Evolutionary conservation across 805 yeast genomes (phyloP).

Genomic region (Wickerhamiella azyma): DNA sequence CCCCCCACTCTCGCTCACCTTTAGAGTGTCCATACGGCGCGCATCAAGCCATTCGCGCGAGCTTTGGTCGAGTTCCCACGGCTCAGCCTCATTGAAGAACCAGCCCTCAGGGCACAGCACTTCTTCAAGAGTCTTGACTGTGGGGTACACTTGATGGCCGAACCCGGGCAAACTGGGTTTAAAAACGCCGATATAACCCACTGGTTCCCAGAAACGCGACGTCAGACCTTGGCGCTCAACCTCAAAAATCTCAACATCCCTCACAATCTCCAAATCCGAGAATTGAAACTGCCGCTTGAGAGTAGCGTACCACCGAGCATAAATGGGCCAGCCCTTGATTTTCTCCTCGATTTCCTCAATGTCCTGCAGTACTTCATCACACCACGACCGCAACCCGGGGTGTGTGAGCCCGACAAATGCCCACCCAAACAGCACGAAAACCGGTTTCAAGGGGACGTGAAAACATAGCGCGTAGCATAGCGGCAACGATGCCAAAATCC

Average conservation of each 20-base stretch:
- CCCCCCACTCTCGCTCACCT: slow-evolving; percentile 21
- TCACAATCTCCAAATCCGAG: slow-evolving; percentile 50
- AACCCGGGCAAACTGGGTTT: slow-evolving; percentile 39
- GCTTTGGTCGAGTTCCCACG: slow-evolving; percentile 52
- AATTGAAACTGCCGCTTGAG: slow-evolving; percentile 37
- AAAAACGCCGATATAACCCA: slow-evolving; percentile 38
- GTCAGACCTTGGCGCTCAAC: slow-evolving; percentile 52
- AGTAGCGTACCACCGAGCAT: slow-evolving; percentile 12
- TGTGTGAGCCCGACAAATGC: slow-evolving; percentile 37
- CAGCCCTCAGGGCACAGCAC: slow-evolving; percentile 60
- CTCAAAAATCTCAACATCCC: slow-evolving; percentile 65
- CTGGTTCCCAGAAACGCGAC: slow-evolving; percentile 45
- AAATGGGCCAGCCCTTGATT: not conserved
- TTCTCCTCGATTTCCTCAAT: slow-evolving; percentile 7
- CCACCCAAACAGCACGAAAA: slow-evolving; percentile 52
- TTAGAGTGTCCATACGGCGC: slow-evolving; percentile 28
- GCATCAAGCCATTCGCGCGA: slow-evolving; percentile 40
- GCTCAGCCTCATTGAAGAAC: slow-evolving; percentile 46
- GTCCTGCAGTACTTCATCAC: slow-evolving; percentile 1
- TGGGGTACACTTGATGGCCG: slow-evolving; percentile 35
- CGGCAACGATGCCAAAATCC: slow-evolving; percentile 25
- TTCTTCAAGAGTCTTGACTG: slow-evolving; percentile 43
- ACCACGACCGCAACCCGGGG: slow-evolving; percentile 30
- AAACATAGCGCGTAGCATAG: slow-evolving; percentile 24
- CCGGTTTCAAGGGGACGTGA: slow-evolving; percentile 42